These are phyloP conservation scores for Talaromyces sp. DNA, from an alignment of 2,329 filamentous ascomycete species.

Conservation along the genomic window DNA sequence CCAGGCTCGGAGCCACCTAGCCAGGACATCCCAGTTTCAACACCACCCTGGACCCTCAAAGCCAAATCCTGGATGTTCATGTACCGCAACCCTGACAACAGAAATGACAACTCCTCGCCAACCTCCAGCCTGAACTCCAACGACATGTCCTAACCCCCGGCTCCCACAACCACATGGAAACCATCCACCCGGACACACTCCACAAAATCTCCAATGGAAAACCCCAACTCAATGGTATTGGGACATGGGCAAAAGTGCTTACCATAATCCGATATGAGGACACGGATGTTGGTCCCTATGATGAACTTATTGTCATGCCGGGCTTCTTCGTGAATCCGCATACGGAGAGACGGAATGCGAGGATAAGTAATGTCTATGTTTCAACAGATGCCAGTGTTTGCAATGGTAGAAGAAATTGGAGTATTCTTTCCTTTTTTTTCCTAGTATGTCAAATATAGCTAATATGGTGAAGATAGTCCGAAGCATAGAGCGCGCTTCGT, in stretches of 20 bases:
- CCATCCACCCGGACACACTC: not conserved
- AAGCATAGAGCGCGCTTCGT: conserved; percentile 7
- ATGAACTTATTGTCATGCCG: not conserved
- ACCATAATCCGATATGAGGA: not conserved
- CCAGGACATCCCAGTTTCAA: conserved; percentile 1
- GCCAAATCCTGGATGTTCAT: not conserved
- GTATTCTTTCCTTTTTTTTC: not conserved
- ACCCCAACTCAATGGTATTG: not conserved
- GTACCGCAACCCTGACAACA: not conserved
- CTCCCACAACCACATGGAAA: not conserved
- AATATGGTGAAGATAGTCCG: not conserved
- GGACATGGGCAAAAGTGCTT: not conserved
- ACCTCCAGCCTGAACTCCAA: not conserved
- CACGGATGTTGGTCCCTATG: not conserved
- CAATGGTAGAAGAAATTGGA: conserved; percentile 11
- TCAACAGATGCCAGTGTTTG: not conserved
- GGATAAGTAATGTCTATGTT: conserved; percentile 8
- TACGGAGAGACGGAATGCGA: not conserved
- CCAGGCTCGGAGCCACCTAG: not conserved
- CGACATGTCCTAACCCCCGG: not conserved
- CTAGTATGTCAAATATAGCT: not conserved
- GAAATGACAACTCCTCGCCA: not conserved
- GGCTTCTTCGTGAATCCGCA: not conserved
- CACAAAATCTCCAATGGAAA: not conserved
- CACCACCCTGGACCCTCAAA: conserved; percentile 7